phyloP scores from a whole-genome alignment of 345 rosid genomes.

The Citrus sinensis region DNA sequence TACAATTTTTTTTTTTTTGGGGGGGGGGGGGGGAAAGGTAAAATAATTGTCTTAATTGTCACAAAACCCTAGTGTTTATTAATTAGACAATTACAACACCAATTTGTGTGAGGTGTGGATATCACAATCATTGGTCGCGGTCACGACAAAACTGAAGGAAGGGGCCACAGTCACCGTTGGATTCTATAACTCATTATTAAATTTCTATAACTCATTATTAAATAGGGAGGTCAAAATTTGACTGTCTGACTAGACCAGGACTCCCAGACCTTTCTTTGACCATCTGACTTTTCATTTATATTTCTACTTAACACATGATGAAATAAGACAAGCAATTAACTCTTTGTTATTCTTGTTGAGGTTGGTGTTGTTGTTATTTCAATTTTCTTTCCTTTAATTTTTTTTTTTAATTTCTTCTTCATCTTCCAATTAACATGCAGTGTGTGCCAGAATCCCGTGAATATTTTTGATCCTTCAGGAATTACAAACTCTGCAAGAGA shows the following conservation, averaged over 20 bases:
- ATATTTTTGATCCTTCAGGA: no score
- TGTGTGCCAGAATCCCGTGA: no score
- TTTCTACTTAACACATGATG: neutral
- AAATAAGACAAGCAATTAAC: neutral
- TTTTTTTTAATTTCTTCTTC: neutral
- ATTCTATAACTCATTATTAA: constrained; percentile 13
- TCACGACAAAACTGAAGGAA: neutral
- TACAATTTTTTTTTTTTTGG: no score
- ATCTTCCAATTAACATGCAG: no score
- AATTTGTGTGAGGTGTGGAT: no score
- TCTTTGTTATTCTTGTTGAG: neutral
- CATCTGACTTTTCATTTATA: constrained; percentile 42
- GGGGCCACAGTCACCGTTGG: constrained; percentile 69
- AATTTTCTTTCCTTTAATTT: neutral
- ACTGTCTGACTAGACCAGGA: constrained; percentile 46
- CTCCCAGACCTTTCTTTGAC: constrained; percentile 48
- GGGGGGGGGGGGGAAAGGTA: no score
- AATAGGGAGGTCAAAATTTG: constrained; percentile 36
- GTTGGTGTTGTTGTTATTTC: neutral
- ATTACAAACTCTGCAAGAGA: no score
- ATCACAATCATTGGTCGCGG: no score
- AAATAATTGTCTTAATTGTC: no score
- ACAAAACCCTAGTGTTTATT: no score
- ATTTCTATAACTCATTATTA: neutral
- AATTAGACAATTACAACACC: no score